phyloP scores from a whole-genome alignment of 1,284 basidiomycete species.

The Sanghuangporus sanghuang region DNA sequence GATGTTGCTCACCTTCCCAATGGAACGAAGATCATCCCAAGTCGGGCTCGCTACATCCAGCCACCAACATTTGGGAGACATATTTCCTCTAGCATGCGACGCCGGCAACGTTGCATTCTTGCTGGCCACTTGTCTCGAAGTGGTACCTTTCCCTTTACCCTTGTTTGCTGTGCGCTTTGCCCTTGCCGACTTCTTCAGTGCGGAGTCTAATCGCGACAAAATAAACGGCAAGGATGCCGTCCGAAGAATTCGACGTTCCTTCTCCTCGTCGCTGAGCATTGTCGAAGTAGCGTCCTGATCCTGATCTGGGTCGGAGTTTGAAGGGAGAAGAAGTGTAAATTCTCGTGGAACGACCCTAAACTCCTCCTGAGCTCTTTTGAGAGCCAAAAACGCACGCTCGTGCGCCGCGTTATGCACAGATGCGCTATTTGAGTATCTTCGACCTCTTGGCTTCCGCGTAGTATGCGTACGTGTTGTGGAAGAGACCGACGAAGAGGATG shows the following conservation, averaged over 20 bases:
- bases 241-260: constrained; percentile 36
- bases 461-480: constrained; percentile 36
- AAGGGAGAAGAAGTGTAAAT: constrained; percentile 60
- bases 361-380: constrained; percentile 56
- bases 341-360: constrained; percentile 54
- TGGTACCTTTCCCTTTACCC: constrained; percentile 21
- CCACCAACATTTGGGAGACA: constrained; percentile 69
- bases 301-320: constrained; percentile 28
- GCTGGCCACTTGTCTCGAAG: background rate
- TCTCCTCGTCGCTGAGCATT: constrained; percentile 8
- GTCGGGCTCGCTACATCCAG: constrained; percentile 88
- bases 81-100: background rate
- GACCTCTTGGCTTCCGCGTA: constrained; percentile 37
- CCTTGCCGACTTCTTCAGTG: constrained; percentile 39
- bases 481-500: constrained; percentile 32
- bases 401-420: constrained; percentile 47
- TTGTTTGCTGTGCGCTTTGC: constrained; percentile 27
- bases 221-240: constrained; percentile 56
- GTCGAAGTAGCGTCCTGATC: background rate
- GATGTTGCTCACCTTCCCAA: constrained; percentile 65
- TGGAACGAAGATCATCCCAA: constrained; percentile 84
- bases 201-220: constrained; percentile 48
- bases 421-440: constrained; percentile 34
- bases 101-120: background rate
- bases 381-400: constrained; percentile 52